Conservation (phyloP, 176 grass and related monocot species). For the Rhynchospora breviuscula region DNA sequence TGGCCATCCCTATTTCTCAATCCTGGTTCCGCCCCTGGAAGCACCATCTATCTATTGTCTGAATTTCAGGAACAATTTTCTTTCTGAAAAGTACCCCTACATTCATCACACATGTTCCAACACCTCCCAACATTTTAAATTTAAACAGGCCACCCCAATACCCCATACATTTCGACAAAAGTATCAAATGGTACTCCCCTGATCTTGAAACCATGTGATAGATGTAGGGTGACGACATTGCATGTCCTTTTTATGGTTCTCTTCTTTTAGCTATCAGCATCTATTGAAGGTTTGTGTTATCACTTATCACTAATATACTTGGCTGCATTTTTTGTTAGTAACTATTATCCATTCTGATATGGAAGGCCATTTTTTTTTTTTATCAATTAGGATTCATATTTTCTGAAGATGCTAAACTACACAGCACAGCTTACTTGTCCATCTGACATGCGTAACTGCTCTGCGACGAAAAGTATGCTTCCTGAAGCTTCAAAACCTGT, state of each 20-base stretch:
- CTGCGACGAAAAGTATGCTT: constrained; percentile 55
- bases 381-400: constrained; percentile 4
- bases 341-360: background rate
- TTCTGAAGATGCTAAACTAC: background rate
- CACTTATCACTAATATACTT: background rate
- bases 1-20: too few species aligned
- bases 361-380: background rate
- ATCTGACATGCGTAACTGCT: constrained; percentile 86
- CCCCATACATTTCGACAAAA: too few species aligned
- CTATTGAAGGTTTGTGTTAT: background rate
- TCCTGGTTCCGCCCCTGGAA: too few species aligned
- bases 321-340: background rate
- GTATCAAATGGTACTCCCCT: too few species aligned
- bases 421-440: constrained; percentile 51
- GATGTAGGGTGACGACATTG: too few species aligned
- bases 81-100: background rate
- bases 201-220: too few species aligned
- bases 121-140: too few species aligned
- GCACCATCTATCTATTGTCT: constrained; percentile 1
- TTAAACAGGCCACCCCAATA: too few species aligned
- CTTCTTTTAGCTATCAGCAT: background rate
- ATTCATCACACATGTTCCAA: too few species aligned
- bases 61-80: background rate
- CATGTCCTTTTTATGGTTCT: background rate
- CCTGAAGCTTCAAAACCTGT: constrained; percentile 8